phyloP scores from a whole-genome alignment of 257 asterid genomes.

The Osmanthus fragrans region DNA sequence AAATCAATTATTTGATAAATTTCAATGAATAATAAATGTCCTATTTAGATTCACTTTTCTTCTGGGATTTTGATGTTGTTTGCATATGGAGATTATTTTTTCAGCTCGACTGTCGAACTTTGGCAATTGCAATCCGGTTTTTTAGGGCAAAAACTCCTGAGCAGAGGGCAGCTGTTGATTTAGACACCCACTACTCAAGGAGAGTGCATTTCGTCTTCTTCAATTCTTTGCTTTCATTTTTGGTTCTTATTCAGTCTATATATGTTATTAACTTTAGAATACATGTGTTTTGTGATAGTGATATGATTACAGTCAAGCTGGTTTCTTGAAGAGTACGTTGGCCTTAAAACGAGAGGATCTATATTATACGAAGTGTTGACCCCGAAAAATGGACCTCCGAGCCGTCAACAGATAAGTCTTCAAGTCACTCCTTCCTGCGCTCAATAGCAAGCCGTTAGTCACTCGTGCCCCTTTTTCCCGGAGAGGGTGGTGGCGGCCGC shows the following conservation, averaged over 20 bases:
- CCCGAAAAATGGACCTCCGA: too few relatives aligned
- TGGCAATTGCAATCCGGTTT: conserved; percentile 88
- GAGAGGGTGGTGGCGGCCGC: too few relatives aligned
- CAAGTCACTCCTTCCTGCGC: too few relatives aligned
- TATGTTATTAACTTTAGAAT: not conserved
- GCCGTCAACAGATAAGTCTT: too few relatives aligned
- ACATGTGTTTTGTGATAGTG: not conserved
- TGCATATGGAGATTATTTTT: not conserved
- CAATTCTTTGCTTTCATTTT: not conserved
- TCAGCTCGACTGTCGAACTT: conserved; percentile 70
- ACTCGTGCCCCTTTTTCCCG: too few relatives aligned
- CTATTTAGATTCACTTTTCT: not conserved
- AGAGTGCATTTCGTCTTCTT: not conserved
- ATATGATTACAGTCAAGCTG: not conserved
- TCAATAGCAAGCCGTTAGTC: too few relatives aligned
- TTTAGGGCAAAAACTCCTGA: conserved; percentile 90
- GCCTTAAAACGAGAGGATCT: conserved; percentile 68
- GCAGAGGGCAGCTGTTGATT: conserved; percentile 99
- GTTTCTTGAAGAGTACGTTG: conserved; percentile 84
- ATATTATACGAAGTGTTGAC: conserved; percentile 86
- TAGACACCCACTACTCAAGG: conserved; percentile 95
- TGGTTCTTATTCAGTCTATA: not conserved
- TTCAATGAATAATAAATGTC: not conserved
- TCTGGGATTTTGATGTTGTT: not conserved
- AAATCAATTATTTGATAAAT: too few relatives aligned